A percentile compares a stretch with the other conserved stretches of the same genome.
phyloP scores from a whole-genome alignment of 164 flowering plant species.

The Stephania yunnanensis region DNA sequence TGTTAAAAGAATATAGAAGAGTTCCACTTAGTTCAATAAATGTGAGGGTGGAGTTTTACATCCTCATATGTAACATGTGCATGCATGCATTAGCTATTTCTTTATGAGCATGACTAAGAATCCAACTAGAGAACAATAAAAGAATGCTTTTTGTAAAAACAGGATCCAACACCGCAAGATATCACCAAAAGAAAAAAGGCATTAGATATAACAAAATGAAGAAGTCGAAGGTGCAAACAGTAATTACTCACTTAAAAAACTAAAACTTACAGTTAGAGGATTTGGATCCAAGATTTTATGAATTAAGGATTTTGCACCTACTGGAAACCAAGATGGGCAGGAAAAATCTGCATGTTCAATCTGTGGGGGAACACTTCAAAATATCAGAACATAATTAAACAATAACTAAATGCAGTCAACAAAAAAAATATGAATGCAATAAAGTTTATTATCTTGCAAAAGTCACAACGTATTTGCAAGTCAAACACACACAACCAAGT shows the following conservation, averaged over 20 bases:
- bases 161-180: background rate
- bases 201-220: background rate
- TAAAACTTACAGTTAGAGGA: slow-evolving; percentile 73
- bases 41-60: background rate
- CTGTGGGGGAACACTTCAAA: slow-evolving; percentile 35
- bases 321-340: slow-evolving; percentile 89
- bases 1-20: background rate
- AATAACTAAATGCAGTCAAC: background rate
- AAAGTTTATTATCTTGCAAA: background rate
- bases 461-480: background rate
- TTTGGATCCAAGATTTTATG: slow-evolving; percentile 82
- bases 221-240: background rate
- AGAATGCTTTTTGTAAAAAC: background rate
- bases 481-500: no score
- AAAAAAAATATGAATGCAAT: background rate
- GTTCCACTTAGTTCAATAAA: background rate
- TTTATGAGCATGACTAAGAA: background rate
- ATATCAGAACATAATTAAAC: background rate
- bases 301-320: slow-evolving; percentile 86
- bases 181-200: background rate
- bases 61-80: background rate
- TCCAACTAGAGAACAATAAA: background rate
- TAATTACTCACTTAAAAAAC: background rate
- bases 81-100: background rate
- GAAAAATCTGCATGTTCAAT: slow-evolving; percentile 75